These are phyloP conservation scores for Acanthamoeba triangularis DNA, from an alignment of 208 protist genomes.

Conservation along the genomic window DNA sequence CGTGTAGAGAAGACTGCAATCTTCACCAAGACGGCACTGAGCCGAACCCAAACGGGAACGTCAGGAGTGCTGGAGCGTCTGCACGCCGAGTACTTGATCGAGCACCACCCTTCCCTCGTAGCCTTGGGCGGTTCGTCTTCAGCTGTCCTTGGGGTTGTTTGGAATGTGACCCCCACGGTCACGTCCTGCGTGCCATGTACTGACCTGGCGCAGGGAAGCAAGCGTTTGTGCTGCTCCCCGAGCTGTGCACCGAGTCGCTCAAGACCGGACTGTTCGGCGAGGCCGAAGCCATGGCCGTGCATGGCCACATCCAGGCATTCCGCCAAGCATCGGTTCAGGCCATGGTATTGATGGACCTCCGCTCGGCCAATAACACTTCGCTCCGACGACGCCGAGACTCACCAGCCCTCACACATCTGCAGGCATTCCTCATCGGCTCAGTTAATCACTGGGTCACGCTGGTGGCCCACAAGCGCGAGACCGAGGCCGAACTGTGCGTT, in stretches of 20 bases:
- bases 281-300: neutral
- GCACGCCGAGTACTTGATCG: slow-evolving; percentile 6
- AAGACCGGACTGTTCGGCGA: slow-evolving; percentile 30
- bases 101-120: neutral
- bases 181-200: no score
- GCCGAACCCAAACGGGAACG: no score
- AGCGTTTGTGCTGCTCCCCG: neutral
- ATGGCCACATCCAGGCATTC: neutral
- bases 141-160: neutral
- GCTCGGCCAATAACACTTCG: neutral
- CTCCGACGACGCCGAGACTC: neutral
- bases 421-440: slow-evolving; percentile 38
- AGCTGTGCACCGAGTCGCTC: slow-evolving; percentile 6
- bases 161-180: no score
- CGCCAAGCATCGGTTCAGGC: neutral
- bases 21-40: no score
- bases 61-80: neutral
- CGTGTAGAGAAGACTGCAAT: no score
- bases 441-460: slow-evolving; percentile 16
- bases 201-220: neutral
- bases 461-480: neutral
- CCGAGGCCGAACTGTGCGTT: neutral
- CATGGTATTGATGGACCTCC: neutral
- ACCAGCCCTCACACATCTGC: neutral
- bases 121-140: neutral